These are phyloP conservation scores for Chrysochromulina tobinii DNA, from an alignment of 78 protist genomes.

Conservation along the genomic window DNA sequence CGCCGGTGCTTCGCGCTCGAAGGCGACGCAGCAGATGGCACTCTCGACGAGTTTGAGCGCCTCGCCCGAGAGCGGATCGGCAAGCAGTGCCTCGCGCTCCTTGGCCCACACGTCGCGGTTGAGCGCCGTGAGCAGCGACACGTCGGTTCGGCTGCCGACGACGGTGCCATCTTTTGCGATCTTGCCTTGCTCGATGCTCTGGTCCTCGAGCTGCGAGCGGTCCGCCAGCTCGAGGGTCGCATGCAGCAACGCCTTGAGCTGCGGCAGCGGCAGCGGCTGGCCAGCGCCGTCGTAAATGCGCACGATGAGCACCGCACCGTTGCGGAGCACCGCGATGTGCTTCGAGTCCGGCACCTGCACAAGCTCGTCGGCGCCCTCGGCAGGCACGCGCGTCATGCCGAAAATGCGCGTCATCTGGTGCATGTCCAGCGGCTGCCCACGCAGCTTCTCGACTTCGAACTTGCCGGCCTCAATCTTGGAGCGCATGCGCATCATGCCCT, in stretches of 20 bases:
- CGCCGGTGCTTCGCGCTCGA: neutral
- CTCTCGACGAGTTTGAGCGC: neutral
- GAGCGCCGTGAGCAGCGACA: neutral
- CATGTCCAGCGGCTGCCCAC: neutral
- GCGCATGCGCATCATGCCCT: neutral
- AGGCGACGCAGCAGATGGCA: neutral
- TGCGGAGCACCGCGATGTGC: neutral
- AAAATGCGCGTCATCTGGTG: neutral
- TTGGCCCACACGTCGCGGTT: conserved; percentile 43
- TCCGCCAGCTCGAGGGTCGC: neutral
- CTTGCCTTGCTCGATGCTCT: neutral
- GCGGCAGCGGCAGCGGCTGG: neutral
- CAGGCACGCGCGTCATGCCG: conserved; percentile 37
- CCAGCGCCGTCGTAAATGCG: neutral
- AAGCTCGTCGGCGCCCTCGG: neutral
- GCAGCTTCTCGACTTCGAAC: neutral
- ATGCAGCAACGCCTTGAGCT: neutral
- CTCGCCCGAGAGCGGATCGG: neutral
- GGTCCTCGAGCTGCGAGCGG: neutral
- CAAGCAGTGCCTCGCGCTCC: neutral
- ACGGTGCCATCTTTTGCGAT: too few species aligned
- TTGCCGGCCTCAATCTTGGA: neutral
- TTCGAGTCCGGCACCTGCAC: neutral
- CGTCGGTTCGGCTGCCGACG: neutral
- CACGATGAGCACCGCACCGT: neutral